A percentile compares a stretch with the other conserved stretches of the same genome.
Evolutionary conservation across 805 yeast species (phyloP).

Genomic region (Saccharomyces mikatae): DNA sequence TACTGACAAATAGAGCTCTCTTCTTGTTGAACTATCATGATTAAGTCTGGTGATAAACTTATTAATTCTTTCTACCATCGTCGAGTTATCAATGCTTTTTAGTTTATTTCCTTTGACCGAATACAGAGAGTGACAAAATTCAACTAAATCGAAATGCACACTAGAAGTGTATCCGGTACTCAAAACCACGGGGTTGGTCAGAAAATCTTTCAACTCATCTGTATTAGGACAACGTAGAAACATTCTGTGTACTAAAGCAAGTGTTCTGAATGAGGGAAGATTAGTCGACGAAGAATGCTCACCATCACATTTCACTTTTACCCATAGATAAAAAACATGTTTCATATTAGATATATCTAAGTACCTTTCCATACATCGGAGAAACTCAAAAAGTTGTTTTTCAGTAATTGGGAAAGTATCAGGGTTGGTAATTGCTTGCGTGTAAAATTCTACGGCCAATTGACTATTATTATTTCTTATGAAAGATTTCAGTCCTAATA

Average conservation of each 20-base stretch:
- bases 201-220: conserved; percentile 8
- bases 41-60: conserved; percentile 2
- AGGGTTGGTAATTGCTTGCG: conserved; percentile 22
- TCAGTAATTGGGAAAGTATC: conserved; percentile 22
- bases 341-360: conserved; percentile 17
- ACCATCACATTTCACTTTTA: conserved; percentile 9
- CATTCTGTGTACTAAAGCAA: conserved; percentile 18
- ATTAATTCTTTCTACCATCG: conserved; percentile 4
- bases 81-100: background rate
- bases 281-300: background rate
- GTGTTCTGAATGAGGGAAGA: conserved; percentile 9
- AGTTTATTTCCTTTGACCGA: background rate
- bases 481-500: conserved; percentile 24
- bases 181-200: conserved; percentile 9
- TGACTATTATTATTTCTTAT: conserved; percentile 21
- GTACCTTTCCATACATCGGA: conserved; percentile 11
- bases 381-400: conserved; percentile 13
- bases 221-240: conserved; percentile 9
- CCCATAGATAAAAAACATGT: conserved; percentile 20
- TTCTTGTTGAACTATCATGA: conserved; percentile 3
- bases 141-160: conserved; percentile 11
- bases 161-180: conserved; percentile 12
- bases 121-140: conserved; percentile 12
- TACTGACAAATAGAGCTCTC: conserved; percentile 11
- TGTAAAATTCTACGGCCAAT: conserved; percentile 27